Percentiles rank a stretch among this genome's conserved stretches.
Conservation (phyloP, 2,329 filamentous ascomycete species). For the Pyricularia pennisetigena region DNA sequence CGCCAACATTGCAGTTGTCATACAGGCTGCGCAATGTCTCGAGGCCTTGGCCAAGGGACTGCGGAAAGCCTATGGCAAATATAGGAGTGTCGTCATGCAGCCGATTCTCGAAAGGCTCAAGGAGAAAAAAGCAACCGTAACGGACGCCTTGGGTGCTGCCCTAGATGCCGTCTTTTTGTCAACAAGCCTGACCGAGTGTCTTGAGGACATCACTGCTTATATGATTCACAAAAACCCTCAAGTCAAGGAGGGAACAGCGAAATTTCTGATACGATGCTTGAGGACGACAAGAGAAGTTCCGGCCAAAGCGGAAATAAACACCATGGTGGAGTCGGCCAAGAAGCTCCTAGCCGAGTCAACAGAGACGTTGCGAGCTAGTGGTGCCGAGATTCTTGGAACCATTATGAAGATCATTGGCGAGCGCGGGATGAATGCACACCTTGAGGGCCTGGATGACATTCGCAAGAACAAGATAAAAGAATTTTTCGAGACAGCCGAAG, state of each 20-base stretch:
- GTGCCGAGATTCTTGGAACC: constrained; percentile 85
- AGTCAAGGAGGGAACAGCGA: constrained; percentile 90
- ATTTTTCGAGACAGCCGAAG: constrained; percentile 71
- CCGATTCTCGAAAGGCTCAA: constrained; percentile 94
- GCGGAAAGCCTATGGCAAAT: constrained; percentile 67
- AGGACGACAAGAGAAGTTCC: constrained; percentile 78
- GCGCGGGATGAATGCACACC: constrained; percentile 82
- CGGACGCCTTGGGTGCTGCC: constrained; percentile 79
- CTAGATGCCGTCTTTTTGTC: constrained; percentile 60
- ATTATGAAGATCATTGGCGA: constrained; percentile 99
- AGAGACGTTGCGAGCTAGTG: constrained; percentile 75
- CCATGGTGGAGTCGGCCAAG: constrained; percentile 79
- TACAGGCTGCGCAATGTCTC: constrained; percentile 84
- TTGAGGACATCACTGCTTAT: constrained; percentile 84
- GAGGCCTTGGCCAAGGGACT: constrained; percentile 82
- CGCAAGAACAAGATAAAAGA: constrained; percentile 94
- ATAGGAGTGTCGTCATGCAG: constrained; percentile 70
- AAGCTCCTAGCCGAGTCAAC: constrained; percentile 86
- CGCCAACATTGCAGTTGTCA: constrained; percentile 91
- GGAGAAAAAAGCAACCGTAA: constrained; percentile 87
- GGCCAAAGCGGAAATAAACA: constrained; percentile 69
- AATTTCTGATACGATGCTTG: constrained; percentile 83
- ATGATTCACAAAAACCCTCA: constrained; percentile 94
- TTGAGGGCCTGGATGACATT: constrained; percentile 92
- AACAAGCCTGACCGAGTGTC: constrained; percentile 69